Evolutionary conservation across 208 protist genomes (phyloP), one percentile per base, ranked within the genome.

Genomic region (Phytomonas sp.): DNA sequence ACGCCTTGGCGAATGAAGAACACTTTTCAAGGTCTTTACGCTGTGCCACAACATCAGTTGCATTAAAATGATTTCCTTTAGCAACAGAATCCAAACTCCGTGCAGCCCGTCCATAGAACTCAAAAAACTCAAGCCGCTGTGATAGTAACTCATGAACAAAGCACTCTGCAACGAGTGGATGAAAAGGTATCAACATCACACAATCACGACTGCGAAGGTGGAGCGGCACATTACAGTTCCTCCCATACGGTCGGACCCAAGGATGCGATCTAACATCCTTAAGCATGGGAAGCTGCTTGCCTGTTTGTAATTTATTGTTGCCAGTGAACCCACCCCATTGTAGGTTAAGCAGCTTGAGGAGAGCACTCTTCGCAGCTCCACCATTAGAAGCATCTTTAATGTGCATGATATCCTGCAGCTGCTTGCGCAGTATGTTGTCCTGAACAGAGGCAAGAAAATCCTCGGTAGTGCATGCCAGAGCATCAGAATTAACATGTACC

Each of bases 151-250:
- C 77, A 68, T 84, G 80, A 62, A 94, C 75, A 31, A 88, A 71
- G 31, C 72, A 75, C 73, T 94, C 88, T 1, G 82, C 88, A 33
- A 91, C 73, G n/a, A 94, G 51, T 8, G 85, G 83, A 60, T 86
- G 75, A 17, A 91, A 51, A 17, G 71, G 64, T 20, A 94, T 60
- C 20, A 85, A 70, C 17, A 74, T 72, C 23, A 76, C 76, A 28
- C 70, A 23, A 20, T 20, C 43, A 8, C 59, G 37, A 59, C 76
- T 79, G 63, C 87, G 77, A 11, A 92, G 73, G 53, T 92, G 87
- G 34, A 67, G 74, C 1, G 87, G 87, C 28, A 87, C 78, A 17
- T 73, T n/a, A 28, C 37, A 30, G 36, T 74, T 71, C 46, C 72
- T 30, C 2, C 86, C 86, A 60, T 73, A 70, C n/a, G 81, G 73